These are phyloP conservation scores for Conringia planisiliqua DNA, from an alignment of 345 rosid genomes.

Conservation along the genomic window DNA sequence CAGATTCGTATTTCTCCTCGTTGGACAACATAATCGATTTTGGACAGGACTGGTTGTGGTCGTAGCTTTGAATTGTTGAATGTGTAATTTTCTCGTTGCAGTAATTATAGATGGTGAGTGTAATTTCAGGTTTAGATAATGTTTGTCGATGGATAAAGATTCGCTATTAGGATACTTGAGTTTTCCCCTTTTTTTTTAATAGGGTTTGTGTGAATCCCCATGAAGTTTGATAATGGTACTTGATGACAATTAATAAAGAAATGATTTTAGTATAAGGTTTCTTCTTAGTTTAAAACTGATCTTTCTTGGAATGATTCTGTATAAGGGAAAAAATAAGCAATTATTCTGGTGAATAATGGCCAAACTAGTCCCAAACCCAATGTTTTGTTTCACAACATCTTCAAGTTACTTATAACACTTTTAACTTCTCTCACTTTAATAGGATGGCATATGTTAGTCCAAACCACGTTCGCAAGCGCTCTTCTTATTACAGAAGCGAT, in stretches of 20 bases:
- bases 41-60: constrained; percentile 43
- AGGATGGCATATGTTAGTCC: no score
- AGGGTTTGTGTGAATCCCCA: background rate
- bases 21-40: constrained; percentile 37
- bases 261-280: background rate
- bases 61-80: background rate
- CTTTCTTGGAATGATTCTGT: background rate
- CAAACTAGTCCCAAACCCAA: no score
- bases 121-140: background rate
- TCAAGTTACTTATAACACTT: no score
- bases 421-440: no score
- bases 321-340: no score
- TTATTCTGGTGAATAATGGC: no score
- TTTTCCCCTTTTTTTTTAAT: background rate
- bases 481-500: no score
- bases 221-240: background rate
- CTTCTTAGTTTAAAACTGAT: background rate
- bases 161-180: background rate
- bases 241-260: constrained; percentile 6
- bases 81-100: background rate
- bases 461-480: no score
- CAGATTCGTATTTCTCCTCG: constrained; percentile 43
- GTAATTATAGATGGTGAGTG: background rate
- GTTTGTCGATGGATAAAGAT: constrained; percentile 4
- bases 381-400: no score